Evolutionary conservation across 176 grass and related monocot genomes (phyloP).

Genomic region (Cenchrus purpureus): DNA sequence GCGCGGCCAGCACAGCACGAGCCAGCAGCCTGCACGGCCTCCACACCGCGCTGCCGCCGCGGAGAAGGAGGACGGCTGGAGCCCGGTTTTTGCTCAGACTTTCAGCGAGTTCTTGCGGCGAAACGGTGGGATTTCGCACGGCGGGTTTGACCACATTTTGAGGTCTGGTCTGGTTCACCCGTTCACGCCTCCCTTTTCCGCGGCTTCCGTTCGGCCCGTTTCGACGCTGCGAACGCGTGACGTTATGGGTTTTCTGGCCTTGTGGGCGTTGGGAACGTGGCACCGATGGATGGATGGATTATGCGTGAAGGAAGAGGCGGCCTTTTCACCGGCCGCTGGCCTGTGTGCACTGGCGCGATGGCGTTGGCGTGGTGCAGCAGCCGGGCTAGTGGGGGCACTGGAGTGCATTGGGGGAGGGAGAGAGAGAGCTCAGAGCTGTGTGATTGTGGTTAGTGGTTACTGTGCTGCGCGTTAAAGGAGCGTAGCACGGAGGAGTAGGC

Average conservation of each 20-base stretch:
- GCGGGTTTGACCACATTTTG: not conserved
- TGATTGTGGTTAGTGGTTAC: constrained; percentile 22
- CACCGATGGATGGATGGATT: constrained; percentile 43
- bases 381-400: not conserved
- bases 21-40: no score
- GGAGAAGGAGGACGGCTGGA: not conserved
- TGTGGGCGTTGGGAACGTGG: constrained; percentile 9
- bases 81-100: not conserved
- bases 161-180: not conserved
- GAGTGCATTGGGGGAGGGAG: not conserved
- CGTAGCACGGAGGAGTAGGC: not conserved
- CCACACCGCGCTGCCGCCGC: not conserved
- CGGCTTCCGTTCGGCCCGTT: not conserved
- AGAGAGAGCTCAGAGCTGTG: not conserved
- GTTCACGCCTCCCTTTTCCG: not conserved
- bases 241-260: not conserved
- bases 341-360: not conserved
- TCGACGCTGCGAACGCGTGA: not conserved
- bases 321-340: no score
- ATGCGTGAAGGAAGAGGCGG: constrained; percentile 46
- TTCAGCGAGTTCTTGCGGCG: not conserved
- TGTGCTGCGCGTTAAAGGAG: not conserved
- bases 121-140: not conserved
- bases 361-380: not conserved
- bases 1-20: not conserved